Percentiles rank a stretch among this genome's conserved stretches.
phyloP scores from a whole-genome alignment of 257 asterid genomes.

The Solanum ahanhuiri region DNA sequence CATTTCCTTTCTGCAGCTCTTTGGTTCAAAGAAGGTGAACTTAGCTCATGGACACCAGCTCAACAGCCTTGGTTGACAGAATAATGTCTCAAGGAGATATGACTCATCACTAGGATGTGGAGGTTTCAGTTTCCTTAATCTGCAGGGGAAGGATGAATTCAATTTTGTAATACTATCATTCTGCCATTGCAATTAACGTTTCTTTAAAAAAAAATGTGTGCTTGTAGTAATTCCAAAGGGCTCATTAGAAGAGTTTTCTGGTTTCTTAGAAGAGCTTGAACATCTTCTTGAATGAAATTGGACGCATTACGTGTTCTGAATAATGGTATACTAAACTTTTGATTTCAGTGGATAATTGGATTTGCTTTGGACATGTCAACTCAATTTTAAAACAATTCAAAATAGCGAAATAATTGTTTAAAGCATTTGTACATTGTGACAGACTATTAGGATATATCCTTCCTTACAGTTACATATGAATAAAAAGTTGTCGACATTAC shows the following conservation, averaged over 20 bases:
- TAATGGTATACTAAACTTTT: neutral
- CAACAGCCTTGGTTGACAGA: conserved; percentile 71
- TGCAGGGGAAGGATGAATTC: neutral
- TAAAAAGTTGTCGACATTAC: neutral
- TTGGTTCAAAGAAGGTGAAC: conserved; percentile 77
- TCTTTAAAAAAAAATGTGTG: neutral
- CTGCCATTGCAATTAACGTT: neutral
- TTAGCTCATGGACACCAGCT: conserved; percentile 55
- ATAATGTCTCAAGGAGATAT: conserved; percentile 3
- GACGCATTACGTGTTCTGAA: neutral
- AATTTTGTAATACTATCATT: conserved; percentile 14
- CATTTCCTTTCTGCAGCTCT: conserved; percentile 32
- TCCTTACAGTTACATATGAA: neutral
- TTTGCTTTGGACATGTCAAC: neutral
- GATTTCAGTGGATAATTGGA: neutral
- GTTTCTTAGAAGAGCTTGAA: neutral
- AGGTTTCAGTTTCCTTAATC: neutral
- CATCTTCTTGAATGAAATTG: neutral
- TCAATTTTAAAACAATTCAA: neutral
- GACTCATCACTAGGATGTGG: neutral
- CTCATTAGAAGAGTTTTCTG: neutral
- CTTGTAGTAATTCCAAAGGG: neutral
- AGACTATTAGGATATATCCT: neutral
- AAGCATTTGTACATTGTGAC: neutral
- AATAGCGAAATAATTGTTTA: neutral